A percentile compares a stretch with the other conserved stretches of the same genome.
Conservation (phyloP, 192 early-diverging fungal genomes). For the Rhizoclosmatium globosum region DNA sequence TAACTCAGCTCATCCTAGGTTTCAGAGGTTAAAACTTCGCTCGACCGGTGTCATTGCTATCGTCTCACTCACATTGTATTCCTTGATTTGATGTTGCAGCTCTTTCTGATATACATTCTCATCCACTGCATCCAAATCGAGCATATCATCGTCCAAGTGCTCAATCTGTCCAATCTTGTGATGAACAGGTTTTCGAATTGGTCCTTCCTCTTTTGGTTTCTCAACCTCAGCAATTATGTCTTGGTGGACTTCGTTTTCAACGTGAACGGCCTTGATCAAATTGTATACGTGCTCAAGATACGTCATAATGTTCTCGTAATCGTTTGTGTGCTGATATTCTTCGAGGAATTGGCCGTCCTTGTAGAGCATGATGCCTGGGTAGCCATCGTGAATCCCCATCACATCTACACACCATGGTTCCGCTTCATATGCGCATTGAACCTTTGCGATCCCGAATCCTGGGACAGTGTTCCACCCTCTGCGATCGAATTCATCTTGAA, state of each 20-base stretch:
- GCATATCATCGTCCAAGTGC: slow-evolving; percentile 26
- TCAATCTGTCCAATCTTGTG: slow-evolving; percentile 9
- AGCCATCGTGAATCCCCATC: slow-evolving; percentile 10
- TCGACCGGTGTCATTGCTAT: not conserved
- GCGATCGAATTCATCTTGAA: slow-evolving; percentile 29
- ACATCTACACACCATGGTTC: slow-evolving; percentile 11
- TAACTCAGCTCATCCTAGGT: slow-evolving; percentile 13
- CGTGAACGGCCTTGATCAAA: slow-evolving; percentile 17
- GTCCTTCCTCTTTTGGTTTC: not conserved
- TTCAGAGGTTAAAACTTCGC: not conserved
- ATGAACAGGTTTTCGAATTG: slow-evolving; percentile 11
- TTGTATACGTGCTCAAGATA: slow-evolving; percentile 27
- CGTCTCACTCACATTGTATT: slow-evolving; percentile 14
- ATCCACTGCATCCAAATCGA: slow-evolving; percentile 18
- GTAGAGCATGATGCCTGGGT: slow-evolving; percentile 13
- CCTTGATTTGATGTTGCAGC: not conserved
- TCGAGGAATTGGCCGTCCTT: not conserved
- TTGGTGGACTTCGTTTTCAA: not conserved
- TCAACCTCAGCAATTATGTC: slow-evolving; percentile 15
- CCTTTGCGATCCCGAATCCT: slow-evolving; percentile 17
- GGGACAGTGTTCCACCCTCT: slow-evolving; percentile 19
- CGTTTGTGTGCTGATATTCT: slow-evolving; percentile 5
- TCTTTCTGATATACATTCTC: slow-evolving; percentile 7
- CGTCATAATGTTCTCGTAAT: not conserved
- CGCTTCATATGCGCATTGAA: slow-evolving; percentile 13